Percentiles rank a stretch among this genome's conserved stretches.
Evolutionary conservation across 805 yeast genomes (phyloP).

Genomic region (Starmera dryadoides): DNA sequence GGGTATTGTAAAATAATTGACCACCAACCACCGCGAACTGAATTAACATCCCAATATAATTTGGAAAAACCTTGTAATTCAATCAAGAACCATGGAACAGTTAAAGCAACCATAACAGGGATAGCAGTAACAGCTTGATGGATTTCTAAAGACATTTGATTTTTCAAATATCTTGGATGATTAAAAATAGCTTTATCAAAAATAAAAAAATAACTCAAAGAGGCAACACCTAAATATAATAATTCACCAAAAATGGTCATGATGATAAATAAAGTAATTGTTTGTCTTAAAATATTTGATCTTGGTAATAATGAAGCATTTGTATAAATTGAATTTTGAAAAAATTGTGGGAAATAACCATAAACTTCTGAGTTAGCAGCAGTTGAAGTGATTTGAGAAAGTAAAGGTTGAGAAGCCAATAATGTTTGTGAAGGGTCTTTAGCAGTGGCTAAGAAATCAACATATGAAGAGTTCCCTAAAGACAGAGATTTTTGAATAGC

Average conservation of each 20-base stretch:
- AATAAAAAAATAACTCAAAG: constrained; percentile 66
- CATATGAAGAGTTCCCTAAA: constrained; percentile 16
- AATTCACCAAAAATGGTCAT: constrained; percentile 82
- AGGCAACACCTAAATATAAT: constrained; percentile 71
- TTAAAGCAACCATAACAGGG: constrained; percentile 81
- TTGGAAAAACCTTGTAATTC: constrained; percentile 82
- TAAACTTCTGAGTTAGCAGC: constrained; percentile 36
- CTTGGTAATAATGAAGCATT: constrained; percentile 67
- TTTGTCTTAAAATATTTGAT: constrained; percentile 66
- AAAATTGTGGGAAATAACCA: constrained; percentile 54
- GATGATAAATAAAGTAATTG: constrained; percentile 54
- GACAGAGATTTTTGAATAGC: constrained; percentile 21
- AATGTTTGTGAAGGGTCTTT: constrained; percentile 8
- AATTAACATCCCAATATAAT: constrained; percentile 60
- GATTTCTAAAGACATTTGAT: constrained; percentile 84
- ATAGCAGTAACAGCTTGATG: constrained; percentile 72
- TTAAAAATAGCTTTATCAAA: constrained; percentile 88
- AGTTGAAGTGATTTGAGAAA: background rate
- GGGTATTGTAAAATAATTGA: constrained; percentile 65
- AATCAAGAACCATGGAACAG: constrained; percentile 83
- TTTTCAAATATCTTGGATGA: constrained; percentile 93
- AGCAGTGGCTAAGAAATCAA: constrained; percentile 9
- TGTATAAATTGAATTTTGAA: constrained; percentile 50
- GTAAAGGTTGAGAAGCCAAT: constrained; percentile 3
- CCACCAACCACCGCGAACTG: constrained; percentile 60